A percentile compares a stretch with the other conserved stretches of the same genome.
These are phyloP conservation scores for Carex sylvatica DNA, from an alignment of 202 grass and related monocot genomes.

Conservation along the genomic window DNA sequence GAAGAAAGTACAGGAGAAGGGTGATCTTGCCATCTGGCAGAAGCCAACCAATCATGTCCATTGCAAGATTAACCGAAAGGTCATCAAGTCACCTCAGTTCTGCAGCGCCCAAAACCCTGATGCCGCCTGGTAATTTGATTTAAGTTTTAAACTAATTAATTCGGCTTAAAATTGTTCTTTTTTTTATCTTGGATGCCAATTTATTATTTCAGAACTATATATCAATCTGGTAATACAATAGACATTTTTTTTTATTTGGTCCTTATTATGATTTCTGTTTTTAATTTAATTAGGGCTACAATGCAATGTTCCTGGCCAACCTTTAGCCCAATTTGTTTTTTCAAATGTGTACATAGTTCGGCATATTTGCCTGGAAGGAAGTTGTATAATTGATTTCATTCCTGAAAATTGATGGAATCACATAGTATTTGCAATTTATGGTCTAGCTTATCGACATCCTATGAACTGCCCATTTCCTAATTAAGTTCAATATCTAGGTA, in stretches of 20 bases:
- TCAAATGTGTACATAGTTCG: background rate
- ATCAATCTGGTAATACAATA: background rate
- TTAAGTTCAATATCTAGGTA: conserved; percentile 48
- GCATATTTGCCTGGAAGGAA: background rate
- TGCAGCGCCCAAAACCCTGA: conserved; percentile 56
- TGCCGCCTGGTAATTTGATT: conserved; percentile 60
- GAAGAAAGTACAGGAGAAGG: conserved; percentile 75
- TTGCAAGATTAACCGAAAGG: conserved; percentile 59
- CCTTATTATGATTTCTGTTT: background rate
- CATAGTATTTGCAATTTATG: background rate
- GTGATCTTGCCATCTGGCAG: conserved; percentile 90
- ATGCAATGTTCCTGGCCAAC: background rate
- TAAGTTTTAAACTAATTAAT: background rate
- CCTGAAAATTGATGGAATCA: background rate
- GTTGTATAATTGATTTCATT: background rate
- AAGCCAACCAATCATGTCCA: conserved; percentile 79
- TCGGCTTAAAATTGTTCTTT: background rate
- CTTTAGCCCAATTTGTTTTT: background rate
- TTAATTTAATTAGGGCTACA: background rate
- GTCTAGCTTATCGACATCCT: background rate
- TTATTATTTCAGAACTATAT: background rate
- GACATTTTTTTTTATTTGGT: background rate
- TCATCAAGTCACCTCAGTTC: conserved; percentile 54
- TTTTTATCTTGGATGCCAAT: background rate
- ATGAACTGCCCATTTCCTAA: background rate